Evolutionary conservation across 2,329 filamentous ascomycete species (phyloP).

Genomic region (Corynespora cassiicola): DNA sequence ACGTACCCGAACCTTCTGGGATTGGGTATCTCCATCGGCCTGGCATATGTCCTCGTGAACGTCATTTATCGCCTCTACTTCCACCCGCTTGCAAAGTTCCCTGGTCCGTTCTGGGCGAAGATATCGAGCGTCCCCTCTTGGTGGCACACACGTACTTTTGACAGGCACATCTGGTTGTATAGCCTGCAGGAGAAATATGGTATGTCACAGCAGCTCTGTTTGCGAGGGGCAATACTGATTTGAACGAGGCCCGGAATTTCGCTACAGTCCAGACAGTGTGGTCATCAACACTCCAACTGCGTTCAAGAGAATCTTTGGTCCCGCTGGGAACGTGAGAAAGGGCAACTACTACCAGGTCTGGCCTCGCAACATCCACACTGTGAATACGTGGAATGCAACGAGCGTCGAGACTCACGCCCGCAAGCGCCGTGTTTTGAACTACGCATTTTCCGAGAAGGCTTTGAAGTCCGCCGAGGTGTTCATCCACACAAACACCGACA

Average conservation of each 20-base stretch:
- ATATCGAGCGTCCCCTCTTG: constrained; percentile 25
- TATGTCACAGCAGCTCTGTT: constrained; percentile 24
- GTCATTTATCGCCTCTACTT: constrained; percentile 25
- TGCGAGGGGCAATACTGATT: neutral
- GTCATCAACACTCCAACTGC: constrained; percentile 71
- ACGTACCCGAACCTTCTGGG: constrained; percentile 5
- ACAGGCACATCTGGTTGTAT: constrained; percentile 75
- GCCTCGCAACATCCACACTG: constrained; percentile 39
- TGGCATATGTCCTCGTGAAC: constrained; percentile 15
- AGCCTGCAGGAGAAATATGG: constrained; percentile 75
- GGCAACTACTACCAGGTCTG: constrained; percentile 52
- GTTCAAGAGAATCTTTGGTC: constrained; percentile 52
- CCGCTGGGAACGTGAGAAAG: constrained; percentile 53
- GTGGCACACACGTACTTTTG: constrained; percentile 74
- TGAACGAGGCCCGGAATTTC: constrained; percentile 49
- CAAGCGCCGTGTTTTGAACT: constrained; percentile 47
- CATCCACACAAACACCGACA: constrained; percentile 34
- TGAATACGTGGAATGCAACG: constrained; percentile 44
- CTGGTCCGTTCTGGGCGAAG: constrained; percentile 31
- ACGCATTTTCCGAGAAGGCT: constrained; percentile 50
- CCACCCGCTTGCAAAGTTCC: constrained; percentile 27
- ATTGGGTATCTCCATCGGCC: constrained; percentile 10
- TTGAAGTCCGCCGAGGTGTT: constrained; percentile 48
- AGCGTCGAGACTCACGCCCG: constrained; percentile 42
- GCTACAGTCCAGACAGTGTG: constrained; percentile 76